These are phyloP conservation scores for Leccinum incarnatum DNA, from an alignment of 768 basidiomycete species.

Conservation along the genomic window DNA sequence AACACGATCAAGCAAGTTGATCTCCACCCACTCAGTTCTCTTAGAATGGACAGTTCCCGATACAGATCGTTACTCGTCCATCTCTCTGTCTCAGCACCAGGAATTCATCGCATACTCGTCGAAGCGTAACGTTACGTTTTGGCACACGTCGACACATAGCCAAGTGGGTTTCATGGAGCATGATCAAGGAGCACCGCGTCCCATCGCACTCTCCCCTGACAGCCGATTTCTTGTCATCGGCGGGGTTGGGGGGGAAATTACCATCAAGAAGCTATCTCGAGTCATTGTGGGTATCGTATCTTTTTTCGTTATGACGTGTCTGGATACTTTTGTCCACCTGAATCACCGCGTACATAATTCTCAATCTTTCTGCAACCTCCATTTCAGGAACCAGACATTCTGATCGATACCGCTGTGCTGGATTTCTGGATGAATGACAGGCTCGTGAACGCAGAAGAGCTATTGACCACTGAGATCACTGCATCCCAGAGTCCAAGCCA, in stretches of 20 bases:
- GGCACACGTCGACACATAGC: not conserved
- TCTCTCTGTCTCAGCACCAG: not conserved
- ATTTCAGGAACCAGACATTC: not conserved
- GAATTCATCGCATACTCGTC: not conserved
- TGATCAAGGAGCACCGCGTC: not conserved
- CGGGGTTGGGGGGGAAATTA: not conserved
- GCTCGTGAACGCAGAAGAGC: not conserved
- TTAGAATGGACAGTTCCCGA: not conserved
- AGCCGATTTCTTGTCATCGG: not conserved
- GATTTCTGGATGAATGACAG: not conserved
- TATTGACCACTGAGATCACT: not conserved
- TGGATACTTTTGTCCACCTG: not conserved
- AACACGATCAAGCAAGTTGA: not conserved
- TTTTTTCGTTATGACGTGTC: not conserved
- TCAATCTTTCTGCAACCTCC: not conserved
- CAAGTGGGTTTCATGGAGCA: not conserved
- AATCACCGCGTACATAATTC: not conserved
- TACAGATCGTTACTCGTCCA: not conserved
- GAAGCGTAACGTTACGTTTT: not conserved
- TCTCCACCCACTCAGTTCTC: not conserved
- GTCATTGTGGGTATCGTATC: not conserved
- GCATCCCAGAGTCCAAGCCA: not conserved
- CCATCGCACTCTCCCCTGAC: not conserved
- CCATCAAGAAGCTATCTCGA: not conserved
- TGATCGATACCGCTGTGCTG: not conserved